Evolutionary conservation across 1,139 yeast genomes (phyloP).

Genomic region (Sugiyamaella pinicola): DNA sequence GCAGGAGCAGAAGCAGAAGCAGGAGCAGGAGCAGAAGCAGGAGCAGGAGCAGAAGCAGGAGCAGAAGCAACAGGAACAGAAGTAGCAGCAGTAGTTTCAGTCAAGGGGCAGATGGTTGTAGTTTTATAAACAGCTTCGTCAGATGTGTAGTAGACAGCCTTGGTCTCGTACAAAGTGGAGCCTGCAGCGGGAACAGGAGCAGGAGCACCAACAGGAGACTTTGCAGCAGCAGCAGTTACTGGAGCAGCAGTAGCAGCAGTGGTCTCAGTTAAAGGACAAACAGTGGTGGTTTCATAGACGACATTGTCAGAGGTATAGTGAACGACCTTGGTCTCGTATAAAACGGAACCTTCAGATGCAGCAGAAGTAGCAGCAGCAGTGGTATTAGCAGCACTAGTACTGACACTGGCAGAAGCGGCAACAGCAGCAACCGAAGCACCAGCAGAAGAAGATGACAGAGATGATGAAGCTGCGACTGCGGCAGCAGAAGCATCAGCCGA

Average conservation of each 20-base stretch:
- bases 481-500: too few relatives aligned
- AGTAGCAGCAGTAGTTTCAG: constrained; percentile 14
- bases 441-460: too few relatives aligned
- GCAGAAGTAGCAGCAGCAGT: constrained; percentile 18
- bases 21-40: neutral
- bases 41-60: neutral
- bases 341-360: constrained; percentile 3
- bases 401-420: too few relatives aligned
- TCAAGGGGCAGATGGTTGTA: constrained; percentile 20
- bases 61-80: constrained; percentile 11
- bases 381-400: too few relatives aligned
- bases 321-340: neutral
- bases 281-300: constrained; percentile 19
- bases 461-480: too few relatives aligned
- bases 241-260: neutral
- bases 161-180: constrained; percentile 15
- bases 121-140: constrained; percentile 17
- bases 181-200: constrained; percentile 11
- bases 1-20: too few relatives aligned
- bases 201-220: constrained; percentile 7
- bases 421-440: too few relatives aligned
- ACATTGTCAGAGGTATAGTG: constrained; percentile 12
- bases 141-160: constrained; percentile 15
- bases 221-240: constrained; percentile 3
- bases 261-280: constrained; percentile 20